Base-by-base conservation (phyloP, 805 yeast species). In the Saccharomycopsis guyanensis region DNA sequence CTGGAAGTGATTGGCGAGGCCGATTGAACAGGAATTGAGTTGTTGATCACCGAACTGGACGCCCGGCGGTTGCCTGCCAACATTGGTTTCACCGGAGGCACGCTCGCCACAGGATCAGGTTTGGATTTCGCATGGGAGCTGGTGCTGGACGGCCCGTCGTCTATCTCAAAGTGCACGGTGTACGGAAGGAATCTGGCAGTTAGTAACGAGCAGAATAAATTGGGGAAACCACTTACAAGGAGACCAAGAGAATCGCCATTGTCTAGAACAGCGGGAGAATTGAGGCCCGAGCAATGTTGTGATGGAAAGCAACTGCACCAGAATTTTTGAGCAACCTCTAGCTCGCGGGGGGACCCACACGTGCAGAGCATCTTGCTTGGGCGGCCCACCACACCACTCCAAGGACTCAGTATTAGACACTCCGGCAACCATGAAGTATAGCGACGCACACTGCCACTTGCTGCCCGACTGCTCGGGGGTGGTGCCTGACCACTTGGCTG, bases 391-490 rank as follows among this genome's bases (percentile, higher is more conserved):
- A n/a, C n/a, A n/a, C n/a, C n/a, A n/a, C n/a, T n/a, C n/a, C n/a
- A n/a, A n/a, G n/a, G n/a, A n/a, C n/a, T n/a, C n/a, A n/a, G n/a
- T n/a, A n/a, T n/a, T n/a, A n/a, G n/a, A n/a, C n/a, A n/a, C n/a
- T n/a, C n/a, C n/a, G n/a, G n/a, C n/a, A n/a, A n/a, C n/a, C n/a
- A n/a, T n/a, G n/a, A n/a, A n/a, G n/a, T n/a, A n/a, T n/a, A n/a
- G n/a, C 29, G 72, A 69, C 53, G 63, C 71, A 2, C 73, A 69
- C 47, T 69, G 73, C 43, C 73, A 68, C 53, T 39, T 68, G 13
- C 57, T 65, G 1, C 49, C 52, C 2, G 37, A 47, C 38, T 36
- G 57, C 52, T 34, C 53, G 48, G 4, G 22, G 4, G 13, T 32
- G 19, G 6, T 32, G 22, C 42, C 42, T 16, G 42, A 46, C 2